Conservation (phyloP, 2,329 filamentous ascomycete genomes). For the Beauveria bassiana region DNA sequence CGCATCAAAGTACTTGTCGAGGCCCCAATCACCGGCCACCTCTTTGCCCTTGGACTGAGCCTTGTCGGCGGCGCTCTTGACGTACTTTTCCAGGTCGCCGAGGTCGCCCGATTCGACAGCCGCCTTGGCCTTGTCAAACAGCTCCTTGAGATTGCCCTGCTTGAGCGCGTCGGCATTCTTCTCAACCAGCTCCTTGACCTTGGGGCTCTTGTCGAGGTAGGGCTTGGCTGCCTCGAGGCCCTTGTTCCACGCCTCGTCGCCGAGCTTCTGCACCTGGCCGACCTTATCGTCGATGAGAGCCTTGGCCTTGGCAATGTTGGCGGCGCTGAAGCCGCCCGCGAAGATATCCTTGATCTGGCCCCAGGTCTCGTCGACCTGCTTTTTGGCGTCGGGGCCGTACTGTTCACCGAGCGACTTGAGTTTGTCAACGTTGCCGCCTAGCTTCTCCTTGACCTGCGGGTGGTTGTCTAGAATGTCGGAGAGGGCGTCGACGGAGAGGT, state of each 20-base stretch:
- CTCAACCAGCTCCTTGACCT: slow-evolving; percentile 65
- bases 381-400: slow-evolving; percentile 69
- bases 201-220: slow-evolving; percentile 67
- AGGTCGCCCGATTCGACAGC: slow-evolving; percentile 55
- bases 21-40: slow-evolving; percentile 22
- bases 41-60: slow-evolving; percentile 11
- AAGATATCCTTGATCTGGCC: slow-evolving; percentile 61
- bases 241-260: slow-evolving; percentile 66
- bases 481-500: slow-evolving; percentile 54
- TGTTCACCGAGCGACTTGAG: slow-evolving; percentile 61
- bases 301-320: slow-evolving; percentile 46
- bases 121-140: slow-evolving; percentile 55
- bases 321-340: slow-evolving; percentile 49
- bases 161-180: slow-evolving; percentile 62
- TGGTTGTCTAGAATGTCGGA: slow-evolving; percentile 65
- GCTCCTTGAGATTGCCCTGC: slow-evolving; percentile 55
- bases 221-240: slow-evolving; percentile 64
- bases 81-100: slow-evolving; percentile 31
- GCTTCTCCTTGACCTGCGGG: slow-evolving; percentile 62
- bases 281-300: slow-evolving; percentile 63
- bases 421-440: slow-evolving; percentile 60
- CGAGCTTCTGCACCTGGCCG: slow-evolving; percentile 62
- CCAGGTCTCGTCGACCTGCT: slow-evolving; percentile 68
- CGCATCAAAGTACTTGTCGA: slow-evolving; percentile 58
- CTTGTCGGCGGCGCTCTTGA: slow-evolving; percentile 24